phyloP scores from a whole-genome alignment of 768 basidiomycete genomes.

The Termitomyces sp. region DNA sequence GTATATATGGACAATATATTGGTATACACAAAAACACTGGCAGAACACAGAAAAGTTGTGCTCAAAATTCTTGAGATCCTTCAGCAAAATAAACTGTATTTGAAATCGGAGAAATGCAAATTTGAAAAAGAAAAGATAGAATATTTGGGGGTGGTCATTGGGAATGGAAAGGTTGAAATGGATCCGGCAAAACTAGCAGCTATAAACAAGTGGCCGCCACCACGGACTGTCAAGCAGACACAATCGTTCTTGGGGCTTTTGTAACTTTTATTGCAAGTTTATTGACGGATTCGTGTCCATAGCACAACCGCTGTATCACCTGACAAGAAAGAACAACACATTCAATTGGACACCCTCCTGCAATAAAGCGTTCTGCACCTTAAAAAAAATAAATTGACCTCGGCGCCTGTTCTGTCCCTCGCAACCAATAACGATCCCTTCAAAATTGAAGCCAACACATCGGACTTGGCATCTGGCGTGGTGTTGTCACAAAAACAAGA shows the following conservation, averaged over 20 bases:
- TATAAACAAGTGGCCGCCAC: slow-evolving; percentile 12
- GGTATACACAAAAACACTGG: slow-evolving; percentile 26
- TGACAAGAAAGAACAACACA: not conserved
- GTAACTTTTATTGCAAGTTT: slow-evolving; percentile 7
- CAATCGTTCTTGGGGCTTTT: slow-evolving; percentile 3
- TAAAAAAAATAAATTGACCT: not conserved
- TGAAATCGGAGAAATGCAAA: slow-evolving; percentile 31
- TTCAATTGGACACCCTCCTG: not conserved
- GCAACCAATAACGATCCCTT: not conserved
- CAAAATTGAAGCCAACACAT: not conserved
- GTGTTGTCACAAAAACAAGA: slow-evolving; percentile 15
- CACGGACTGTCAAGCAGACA: not conserved
- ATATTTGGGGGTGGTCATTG: slow-evolving; percentile 27
- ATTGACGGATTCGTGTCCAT: not conserved
- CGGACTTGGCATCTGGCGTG: not conserved
- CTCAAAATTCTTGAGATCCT: slow-evolving; percentile 21
- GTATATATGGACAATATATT: slow-evolving; percentile 40
- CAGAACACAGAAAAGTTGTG: slow-evolving; percentile 17
- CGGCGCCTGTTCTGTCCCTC: not conserved
- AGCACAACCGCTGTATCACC: not conserved
- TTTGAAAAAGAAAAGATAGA: slow-evolving; percentile 19
- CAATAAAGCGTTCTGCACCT: not conserved
- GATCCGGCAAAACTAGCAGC: slow-evolving; percentile 27
- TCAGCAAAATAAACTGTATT: slow-evolving; percentile 19
- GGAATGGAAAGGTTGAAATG: slow-evolving; percentile 22